A percentile compares a stretch with the other conserved stretches of the same genome.
These are phyloP conservation scores for Phialophora expanda DNA, from an alignment of 2,329 filamentous ascomycete genomes.

Conservation along the genomic window DNA sequence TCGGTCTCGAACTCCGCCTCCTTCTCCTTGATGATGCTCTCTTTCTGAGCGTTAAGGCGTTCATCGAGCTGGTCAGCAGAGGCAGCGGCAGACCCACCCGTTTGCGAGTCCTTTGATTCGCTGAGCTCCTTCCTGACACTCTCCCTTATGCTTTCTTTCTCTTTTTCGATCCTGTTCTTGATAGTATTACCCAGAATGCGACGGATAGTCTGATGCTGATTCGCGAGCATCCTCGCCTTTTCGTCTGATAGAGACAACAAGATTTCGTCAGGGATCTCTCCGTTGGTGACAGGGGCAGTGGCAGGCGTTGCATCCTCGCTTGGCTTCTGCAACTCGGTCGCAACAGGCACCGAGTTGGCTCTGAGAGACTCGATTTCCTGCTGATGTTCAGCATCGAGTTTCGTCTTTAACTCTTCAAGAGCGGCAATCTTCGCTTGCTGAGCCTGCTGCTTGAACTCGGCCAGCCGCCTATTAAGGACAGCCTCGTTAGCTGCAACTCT, in stretches of 20 bases:
- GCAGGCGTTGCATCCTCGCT: slow-evolving; percentile 36
- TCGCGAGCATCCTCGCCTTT: slow-evolving; percentile 57
- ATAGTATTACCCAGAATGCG: slow-evolving; percentile 64
- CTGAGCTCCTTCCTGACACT: slow-evolving; percentile 44
- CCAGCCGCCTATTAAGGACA: slow-evolving; percentile 71
- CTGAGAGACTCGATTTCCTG: slow-evolving; percentile 50
- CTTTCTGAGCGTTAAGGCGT: slow-evolving; percentile 33
- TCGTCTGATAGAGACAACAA: slow-evolving; percentile 54
- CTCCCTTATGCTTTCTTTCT: slow-evolving; percentile 45
- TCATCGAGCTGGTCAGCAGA: slow-evolving; percentile 32
- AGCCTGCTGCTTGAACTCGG: slow-evolving; percentile 58
- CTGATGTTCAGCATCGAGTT: slow-evolving; percentile 45
- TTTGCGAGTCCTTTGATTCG: slow-evolving; percentile 27
- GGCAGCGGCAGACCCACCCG: slow-evolving; percentile 14
- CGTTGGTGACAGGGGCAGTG: slow-evolving; percentile 40
- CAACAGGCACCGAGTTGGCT: slow-evolving; percentile 45
- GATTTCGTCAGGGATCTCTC: slow-evolving; percentile 44
- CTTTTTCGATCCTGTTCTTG: slow-evolving; percentile 47
- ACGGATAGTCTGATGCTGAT: slow-evolving; percentile 56
- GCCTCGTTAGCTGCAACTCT: slow-evolving; percentile 55
- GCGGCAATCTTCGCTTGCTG: slow-evolving; percentile 50
- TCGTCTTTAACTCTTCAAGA: slow-evolving; percentile 34
- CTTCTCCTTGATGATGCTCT: slow-evolving; percentile 44
- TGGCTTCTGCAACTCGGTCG: slow-evolving; percentile 41
- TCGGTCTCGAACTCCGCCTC: slow-evolving; percentile 50